These are phyloP conservation scores for Barnettozyma sp. DNA, from an alignment of 805 yeast genomes.

Conservation along the genomic window DNA sequence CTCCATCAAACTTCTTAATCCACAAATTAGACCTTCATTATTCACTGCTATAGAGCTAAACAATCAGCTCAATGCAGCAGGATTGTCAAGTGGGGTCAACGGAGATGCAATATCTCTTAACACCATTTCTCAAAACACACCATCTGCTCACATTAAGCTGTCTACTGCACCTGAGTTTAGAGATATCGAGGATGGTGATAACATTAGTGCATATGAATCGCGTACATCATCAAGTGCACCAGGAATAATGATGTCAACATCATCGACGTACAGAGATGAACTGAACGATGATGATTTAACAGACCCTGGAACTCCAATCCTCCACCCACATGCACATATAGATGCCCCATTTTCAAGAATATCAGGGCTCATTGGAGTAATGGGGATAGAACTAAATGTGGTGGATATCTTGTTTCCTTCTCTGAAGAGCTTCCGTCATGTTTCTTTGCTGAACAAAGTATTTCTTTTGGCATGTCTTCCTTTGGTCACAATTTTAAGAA, in stretches of 20 bases:
- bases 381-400: constrained; percentile 4
- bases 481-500: constrained; percentile 27
- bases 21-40: constrained; percentile 19
- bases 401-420: constrained; percentile 26
- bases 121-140: constrained; percentile 2
- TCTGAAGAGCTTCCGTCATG: constrained; percentile 22
- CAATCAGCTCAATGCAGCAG: constrained; percentile 11
- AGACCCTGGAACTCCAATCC: constrained; percentile 9
- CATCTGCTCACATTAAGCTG: constrained; percentile 12
- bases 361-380: constrained; percentile 4
- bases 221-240: constrained; percentile 16
- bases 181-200: constrained; percentile 11
- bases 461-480: constrained; percentile 30
- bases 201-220: constrained; percentile 14
- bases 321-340: not conserved
- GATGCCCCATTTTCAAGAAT: constrained; percentile 11
- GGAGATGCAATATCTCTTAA: constrained; percentile 12
- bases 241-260: constrained; percentile 3
- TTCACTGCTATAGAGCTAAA: constrained; percentile 22
- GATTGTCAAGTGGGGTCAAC: not conserved
- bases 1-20: constrained; percentile 9
- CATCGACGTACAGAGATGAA: constrained; percentile 7
- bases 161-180: constrained; percentile 19
- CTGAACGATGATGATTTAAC: constrained; percentile 10
- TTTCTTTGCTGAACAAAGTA: constrained; percentile 22